Percentiles rank a stretch among this genome's conserved stretches.
Conservation (phyloP, 2,329 filamentous ascomycete genomes). For the Aspergillus ibericus region DNA sequence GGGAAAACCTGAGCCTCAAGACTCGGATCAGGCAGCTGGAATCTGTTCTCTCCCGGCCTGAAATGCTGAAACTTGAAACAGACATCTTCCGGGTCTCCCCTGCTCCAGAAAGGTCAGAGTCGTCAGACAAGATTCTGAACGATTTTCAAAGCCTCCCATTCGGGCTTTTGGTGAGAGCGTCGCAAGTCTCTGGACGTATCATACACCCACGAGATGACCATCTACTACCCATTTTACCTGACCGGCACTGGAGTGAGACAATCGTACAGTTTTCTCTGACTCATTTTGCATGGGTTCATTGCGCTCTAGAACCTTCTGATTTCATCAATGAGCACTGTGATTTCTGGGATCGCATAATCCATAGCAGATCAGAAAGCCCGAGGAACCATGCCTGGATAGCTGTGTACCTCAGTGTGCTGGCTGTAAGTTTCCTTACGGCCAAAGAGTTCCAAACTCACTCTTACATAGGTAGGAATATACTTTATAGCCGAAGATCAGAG, state of each 20-base stretch:
- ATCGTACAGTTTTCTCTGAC: not conserved
- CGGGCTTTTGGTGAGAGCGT: not conserved
- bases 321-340: not conserved
- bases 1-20: conserved; percentile 2
- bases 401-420: conserved; percentile 1
- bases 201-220: not conserved
- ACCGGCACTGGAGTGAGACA: not conserved
- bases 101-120: not conserved
- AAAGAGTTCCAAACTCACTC: not conserved
- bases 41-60: conserved; percentile 1
- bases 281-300: conserved; percentile 1
- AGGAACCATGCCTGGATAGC: not conserved
- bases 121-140: not conserved
- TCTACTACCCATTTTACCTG: not conserved
- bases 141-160: conserved; percentile 2
- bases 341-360: not conserved
- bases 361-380: not conserved
- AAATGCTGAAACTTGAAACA: not conserved
- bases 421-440: not conserved
- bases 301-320: not conserved
- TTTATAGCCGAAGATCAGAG: not conserved
- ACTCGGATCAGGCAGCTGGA: conserved; percentile 5
- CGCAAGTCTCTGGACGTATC: not conserved
- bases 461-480: not conserved
- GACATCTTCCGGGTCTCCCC: not conserved